Evolutionary conservation across 768 basidiomycete genomes (phyloP).

Genomic region (Steccherinum ochraceum): DNA sequence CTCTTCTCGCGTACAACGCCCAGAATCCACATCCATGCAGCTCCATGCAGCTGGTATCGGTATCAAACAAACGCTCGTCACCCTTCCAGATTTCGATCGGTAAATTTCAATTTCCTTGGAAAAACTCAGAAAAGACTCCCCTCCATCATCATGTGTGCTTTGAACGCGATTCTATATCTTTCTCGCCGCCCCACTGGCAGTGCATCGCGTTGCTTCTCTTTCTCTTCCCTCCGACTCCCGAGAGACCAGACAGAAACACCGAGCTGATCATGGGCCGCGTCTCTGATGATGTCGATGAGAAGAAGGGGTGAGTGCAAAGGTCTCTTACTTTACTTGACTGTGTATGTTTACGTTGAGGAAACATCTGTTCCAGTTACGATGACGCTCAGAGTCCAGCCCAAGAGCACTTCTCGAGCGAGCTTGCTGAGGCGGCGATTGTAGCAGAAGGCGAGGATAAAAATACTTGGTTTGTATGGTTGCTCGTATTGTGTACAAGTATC

Average conservation of each 20-base stretch:
- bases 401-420: slow-evolving; percentile 32
- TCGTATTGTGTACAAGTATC: slow-evolving; percentile 69
- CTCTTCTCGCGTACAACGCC: background rate
- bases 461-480: slow-evolving; percentile 73
- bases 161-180: background rate
- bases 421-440: slow-evolving; percentile 52
- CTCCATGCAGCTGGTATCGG: background rate
- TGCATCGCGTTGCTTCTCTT: too few species aligned
- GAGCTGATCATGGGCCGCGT: background rate
- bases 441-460: slow-evolving; percentile 62
- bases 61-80: background rate
- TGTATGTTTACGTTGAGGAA: background rate
- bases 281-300: background rate
- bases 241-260: background rate
- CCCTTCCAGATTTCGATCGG: background rate
- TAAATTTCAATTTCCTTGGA: background rate
- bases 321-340: background rate
- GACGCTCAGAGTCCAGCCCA: background rate
- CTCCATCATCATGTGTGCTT: background rate
- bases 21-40: background rate
- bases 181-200: too few species aligned
- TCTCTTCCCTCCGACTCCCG: background rate
- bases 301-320: background rate
- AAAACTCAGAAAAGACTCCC: background rate
- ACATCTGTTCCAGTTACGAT: background rate